Conservation (phyloP, 2,329 filamentous ascomycete genomes). For the Diaporthe australafricana region DNA sequence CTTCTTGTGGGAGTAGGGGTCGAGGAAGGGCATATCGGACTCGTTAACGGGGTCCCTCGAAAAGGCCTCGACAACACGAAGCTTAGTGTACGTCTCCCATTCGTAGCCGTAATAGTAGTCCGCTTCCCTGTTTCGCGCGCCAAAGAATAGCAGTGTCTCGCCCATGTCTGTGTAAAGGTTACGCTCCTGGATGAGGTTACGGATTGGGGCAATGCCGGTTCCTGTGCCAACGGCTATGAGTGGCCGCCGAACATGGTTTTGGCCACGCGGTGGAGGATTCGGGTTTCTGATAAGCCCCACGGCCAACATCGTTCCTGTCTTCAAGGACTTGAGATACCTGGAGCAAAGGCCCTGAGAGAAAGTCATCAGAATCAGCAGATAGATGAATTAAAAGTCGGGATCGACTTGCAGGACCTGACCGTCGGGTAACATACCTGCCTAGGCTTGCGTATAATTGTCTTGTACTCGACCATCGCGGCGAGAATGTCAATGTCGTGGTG, state of each 20-base stretch:
- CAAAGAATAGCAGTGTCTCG: conserved; percentile 78
- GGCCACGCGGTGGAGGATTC: conserved; percentile 57
- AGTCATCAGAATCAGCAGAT: not conserved
- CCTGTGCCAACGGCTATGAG: conserved; percentile 85
- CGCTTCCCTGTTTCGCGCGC: conserved; percentile 77
- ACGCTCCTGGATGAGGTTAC: conserved; percentile 85
- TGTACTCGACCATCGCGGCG: conserved; percentile 90
- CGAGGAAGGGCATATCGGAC: conserved; percentile 19
- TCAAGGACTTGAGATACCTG: conserved; percentile 79
- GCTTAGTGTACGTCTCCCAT: conserved; percentile 62
- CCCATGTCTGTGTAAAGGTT: conserved; percentile 42
- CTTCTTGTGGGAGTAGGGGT: conserved; percentile 24
- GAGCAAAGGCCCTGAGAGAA: conserved; percentile 79
- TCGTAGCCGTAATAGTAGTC: conserved; percentile 89
- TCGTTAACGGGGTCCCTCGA: conserved; percentile 54
- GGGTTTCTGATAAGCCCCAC: conserved; percentile 67
- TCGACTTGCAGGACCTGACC: not conserved
- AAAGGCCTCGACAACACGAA: conserved; percentile 59
- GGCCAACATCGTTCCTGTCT: conserved; percentile 66
- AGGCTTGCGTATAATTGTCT: conserved; percentile 85
- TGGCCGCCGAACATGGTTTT: conserved; percentile 58
- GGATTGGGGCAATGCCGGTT: conserved; percentile 87
- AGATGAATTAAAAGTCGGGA: not conserved
- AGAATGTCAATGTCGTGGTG: conserved; percentile 72
- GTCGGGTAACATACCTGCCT: conserved; percentile 61